Evolutionary conservation across 108 stramenopile genomes (phyloP), one percentile per base, ranked within the genome.

Genomic region (Skeletonema menzelii): DNA sequence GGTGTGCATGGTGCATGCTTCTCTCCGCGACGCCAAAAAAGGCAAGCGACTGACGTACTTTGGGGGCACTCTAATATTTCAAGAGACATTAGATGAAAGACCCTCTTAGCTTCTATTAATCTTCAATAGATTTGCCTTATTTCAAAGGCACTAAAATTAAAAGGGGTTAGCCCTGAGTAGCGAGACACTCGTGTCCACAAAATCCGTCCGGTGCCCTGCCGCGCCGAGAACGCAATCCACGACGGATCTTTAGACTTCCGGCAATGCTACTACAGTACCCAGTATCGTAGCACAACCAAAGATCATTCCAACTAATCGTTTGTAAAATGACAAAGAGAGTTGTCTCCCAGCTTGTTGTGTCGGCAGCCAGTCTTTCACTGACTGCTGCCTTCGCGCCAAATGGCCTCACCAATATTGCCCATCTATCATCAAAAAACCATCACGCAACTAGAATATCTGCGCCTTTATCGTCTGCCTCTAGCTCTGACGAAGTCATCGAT

Each of bases 311-410:
- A 19, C 6, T 24, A 22, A 53, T 1, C 20, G 8, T 20, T 53
- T 8, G 7, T 20, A 20, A 53, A 53, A 53, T 53, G 49, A 53
- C 49, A 0, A 53, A 53, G 7, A 53, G 49, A 53, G 19, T 22
- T 53, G 8, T 53, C 1, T 53, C 49, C 20, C 49, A 53, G 19
- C 49, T 53, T 0, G 22, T 53, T 22, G 49, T 53, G 8, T 53
- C 49, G 49, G 49, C 49, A 53, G 49, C 49, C 49, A 53, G 49
- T 22, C 49, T 53, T 10, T 53, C 49, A n/a, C 22, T 53, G 49
- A 53, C 49, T 24, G 19, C 49, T 22, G 49, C 20, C 49, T 53
- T 53, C 8, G 49, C 49, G 24, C 49, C 49, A 53, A 53, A 22
- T 53, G 49, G 49, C 49, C 8, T 53, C 49, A 22, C 22, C 49